Evolutionary conservation across 495 filamentous ascomycete genomes (phyloP).

Genomic region (Articulospora tetracladia): DNA sequence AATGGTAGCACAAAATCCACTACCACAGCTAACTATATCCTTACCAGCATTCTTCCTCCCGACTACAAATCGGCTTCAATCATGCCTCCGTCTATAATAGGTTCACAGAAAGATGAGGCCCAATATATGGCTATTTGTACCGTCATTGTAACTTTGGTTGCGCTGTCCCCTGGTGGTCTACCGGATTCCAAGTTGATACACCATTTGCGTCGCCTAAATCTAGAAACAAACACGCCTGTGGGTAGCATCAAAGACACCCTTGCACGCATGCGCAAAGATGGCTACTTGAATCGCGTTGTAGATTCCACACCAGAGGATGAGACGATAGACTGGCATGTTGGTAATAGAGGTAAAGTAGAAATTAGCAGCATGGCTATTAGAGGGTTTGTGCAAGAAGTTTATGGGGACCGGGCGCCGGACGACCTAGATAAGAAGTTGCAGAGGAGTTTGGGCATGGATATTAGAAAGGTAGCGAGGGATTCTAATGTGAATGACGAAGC

Average conservation of each 20-base stretch:
- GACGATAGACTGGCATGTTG: constrained; percentile 70
- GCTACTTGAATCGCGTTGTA: constrained; percentile 72
- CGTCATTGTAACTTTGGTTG: constrained; percentile 72
- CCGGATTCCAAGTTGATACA: constrained; percentile 69
- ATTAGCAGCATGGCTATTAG: constrained; percentile 70
- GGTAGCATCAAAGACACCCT: constrained; percentile 76
- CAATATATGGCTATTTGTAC: constrained; percentile 78
- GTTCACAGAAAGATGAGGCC: constrained; percentile 61
- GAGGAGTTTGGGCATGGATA: constrained; percentile 47
- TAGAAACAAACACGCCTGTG: constrained; percentile 67
- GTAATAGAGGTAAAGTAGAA: constrained; percentile 82
- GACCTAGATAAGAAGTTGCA: constrained; percentile 51
- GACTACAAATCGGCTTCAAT: constrained; percentile 61
- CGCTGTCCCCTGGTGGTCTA: constrained; percentile 64
- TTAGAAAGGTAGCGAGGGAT: constrained; percentile 29
- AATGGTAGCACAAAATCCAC: constrained; percentile 39
- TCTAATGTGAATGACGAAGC: constrained; percentile 27
- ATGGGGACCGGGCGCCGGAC: constrained; percentile 39
- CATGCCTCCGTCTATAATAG: constrained; percentile 61
- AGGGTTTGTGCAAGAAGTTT: constrained; percentile 60
- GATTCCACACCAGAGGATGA: constrained; percentile 70
- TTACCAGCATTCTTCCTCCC: constrained; percentile 65
- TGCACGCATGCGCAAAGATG: constrained; percentile 71
- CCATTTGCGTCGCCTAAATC: constrained; percentile 72
- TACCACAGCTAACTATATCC: constrained; percentile 65